Conservation (phyloP, 148 eudicot genomes). For the Arctostaphylos glauca region DNA sequence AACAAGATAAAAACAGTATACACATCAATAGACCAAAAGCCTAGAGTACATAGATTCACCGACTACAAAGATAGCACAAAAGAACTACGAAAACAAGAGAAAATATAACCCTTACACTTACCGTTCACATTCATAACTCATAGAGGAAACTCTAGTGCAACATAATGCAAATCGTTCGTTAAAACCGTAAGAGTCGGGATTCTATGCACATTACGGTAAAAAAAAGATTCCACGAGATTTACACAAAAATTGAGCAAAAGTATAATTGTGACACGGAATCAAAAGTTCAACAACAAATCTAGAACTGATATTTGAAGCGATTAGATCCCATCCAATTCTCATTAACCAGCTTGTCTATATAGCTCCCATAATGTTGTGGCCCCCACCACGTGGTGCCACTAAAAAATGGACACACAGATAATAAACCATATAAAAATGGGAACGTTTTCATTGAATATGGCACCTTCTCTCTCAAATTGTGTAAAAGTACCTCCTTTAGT, state of each 20-base stretch:
- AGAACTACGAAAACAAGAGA: neutral
- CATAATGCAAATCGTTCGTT: neutral
- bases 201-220: neutral
- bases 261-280: neutral
- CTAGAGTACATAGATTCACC: neutral
- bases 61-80: neutral
- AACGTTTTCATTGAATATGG: neutral
- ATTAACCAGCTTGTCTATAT: neutral
- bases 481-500: neutral
- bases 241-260: neutral
- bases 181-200: neutral
- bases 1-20: neutral
- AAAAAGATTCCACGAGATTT: neutral
- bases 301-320: neutral
- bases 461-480: neutral
- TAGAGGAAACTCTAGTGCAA: neutral
- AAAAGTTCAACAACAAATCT: neutral
- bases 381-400: too few relatives aligned
- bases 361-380: neutral
- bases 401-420: neutral
- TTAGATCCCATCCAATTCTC: neutral
- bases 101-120: neutral
- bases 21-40: neutral
- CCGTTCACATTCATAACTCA: neutral
- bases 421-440: neutral